phyloP scores from a whole-genome alignment of 2,329 filamentous ascomycete genomes.

The Cladorrhinum sp. region DNA sequence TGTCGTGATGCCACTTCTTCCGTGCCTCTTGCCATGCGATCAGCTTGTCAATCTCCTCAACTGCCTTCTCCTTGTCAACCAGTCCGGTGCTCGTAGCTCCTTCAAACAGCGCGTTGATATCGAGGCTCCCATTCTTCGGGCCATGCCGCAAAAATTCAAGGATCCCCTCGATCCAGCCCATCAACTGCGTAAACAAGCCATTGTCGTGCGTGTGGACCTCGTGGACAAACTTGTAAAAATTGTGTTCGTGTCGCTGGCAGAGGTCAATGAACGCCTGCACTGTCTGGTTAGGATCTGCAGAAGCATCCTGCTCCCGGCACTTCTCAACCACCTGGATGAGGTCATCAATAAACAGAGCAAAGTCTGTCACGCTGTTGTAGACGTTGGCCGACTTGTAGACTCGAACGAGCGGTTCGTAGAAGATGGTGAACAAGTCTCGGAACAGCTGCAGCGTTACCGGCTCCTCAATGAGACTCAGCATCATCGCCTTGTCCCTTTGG shows the following conservation, averaged over 20 bases:
- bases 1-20: slow-evolving; percentile 98
- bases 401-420: slow-evolving; percentile 93
- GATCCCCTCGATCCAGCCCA: slow-evolving; percentile 96
- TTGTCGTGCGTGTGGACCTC: slow-evolving; percentile 97
- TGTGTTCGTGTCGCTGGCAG: slow-evolving; percentile 89
- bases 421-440: slow-evolving; percentile 94
- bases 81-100: slow-evolving; percentile 66
- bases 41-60: slow-evolving; percentile 77
- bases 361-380: slow-evolving; percentile 95
- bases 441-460: slow-evolving; percentile 96
- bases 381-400: slow-evolving; percentile 99
- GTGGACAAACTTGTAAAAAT: slow-evolving; percentile 98
- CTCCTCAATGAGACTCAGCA: slow-evolving; percentile 92
- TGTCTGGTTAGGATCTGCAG: slow-evolving; percentile 94
- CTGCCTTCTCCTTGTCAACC: slow-evolving; percentile 69
- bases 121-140: slow-evolving; percentile 78
- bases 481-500: slow-evolving; percentile 94
- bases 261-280: slow-evolving; percentile 98
- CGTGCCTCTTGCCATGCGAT: slow-evolving; percentile 92
- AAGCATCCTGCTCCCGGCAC: slow-evolving; percentile 72
- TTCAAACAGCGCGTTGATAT: slow-evolving; percentile 91
- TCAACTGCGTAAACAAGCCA: slow-evolving; percentile 90
- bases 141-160: slow-evolving; percentile 88
- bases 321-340: slow-evolving; percentile 72
- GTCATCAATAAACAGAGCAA: slow-evolving; percentile 88